These are phyloP conservation scores for Blastocystis sp. DNA, from an alignment of 352 stramenopile genomes.

Conservation along the genomic window DNA sequence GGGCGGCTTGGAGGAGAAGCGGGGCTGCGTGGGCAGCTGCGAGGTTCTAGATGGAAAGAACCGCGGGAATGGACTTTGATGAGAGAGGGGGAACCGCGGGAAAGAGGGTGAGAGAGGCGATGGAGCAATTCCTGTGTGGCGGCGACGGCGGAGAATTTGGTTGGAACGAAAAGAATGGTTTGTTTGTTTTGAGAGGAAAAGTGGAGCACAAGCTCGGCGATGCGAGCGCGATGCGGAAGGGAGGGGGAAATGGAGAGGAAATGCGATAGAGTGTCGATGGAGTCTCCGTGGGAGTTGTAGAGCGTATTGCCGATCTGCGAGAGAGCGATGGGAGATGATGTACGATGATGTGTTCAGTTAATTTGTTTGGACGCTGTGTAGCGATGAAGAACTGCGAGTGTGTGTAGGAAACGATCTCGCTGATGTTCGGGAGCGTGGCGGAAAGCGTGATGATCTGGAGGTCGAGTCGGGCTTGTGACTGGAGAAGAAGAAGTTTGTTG, in stretches of 20 bases:
- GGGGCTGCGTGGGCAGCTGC: background rate
- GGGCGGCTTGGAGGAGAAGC: constrained; percentile 20
- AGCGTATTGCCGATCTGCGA: constrained; percentile 53
- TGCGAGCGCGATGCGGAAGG: background rate
- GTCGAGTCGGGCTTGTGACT: background rate
- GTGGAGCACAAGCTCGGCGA: background rate
- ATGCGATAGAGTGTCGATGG: constrained; percentile 10
- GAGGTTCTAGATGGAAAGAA: background rate
- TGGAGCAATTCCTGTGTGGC: background rate
- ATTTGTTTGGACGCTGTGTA: constrained; percentile 59
- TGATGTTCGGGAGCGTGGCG: constrained; percentile 61
- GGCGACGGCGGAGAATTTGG: background rate
- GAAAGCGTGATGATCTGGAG: constrained; percentile 61
- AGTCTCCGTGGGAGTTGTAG: background rate
- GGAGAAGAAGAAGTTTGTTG: constrained; percentile 57
- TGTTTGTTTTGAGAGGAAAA: constrained; percentile 34
- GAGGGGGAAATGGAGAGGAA: no score
- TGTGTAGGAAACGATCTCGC: constrained; percentile 60
- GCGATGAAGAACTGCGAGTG: constrained; percentile 57
- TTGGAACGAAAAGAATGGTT: constrained; percentile 27
- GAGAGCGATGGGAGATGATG: background rate
- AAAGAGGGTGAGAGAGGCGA: no score
- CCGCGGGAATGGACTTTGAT: background rate
- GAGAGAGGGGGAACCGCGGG: no score
- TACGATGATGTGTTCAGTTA: constrained; percentile 59